Evolutionary conservation across 2,329 filamentous ascomycete species (phyloP), one percentile per base, ranked within the genome.

Genomic region (Fusarium sp.): DNA sequence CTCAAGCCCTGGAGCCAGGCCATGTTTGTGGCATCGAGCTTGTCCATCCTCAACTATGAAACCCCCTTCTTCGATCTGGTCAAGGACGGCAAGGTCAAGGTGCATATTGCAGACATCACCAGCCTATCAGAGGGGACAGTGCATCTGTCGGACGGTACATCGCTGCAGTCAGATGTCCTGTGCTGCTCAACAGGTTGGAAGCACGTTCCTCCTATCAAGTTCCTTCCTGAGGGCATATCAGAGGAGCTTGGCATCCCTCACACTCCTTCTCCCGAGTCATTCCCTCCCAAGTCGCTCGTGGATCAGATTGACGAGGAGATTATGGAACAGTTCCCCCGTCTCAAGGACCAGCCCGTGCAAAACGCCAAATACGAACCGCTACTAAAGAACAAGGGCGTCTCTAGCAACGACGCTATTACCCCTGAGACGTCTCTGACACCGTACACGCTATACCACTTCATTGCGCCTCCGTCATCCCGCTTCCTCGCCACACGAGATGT

Each of bases 141-240:
- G 0, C 83, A 88, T 56, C 85, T 92, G 9, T 85, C 86, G 4
- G 84, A 86, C 64, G 88, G 87, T 11, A 85, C 83, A 1, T 77
- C 72, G 0, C 74, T 92, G 10, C 71, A 84, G 8, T 83, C 87
- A 0, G 88, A 92, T 75, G 85, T 84, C 0, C 77, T 92, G 4
- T 83, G 89, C 67, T 90, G 86, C 74, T 86, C 86, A 20, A 92
- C 89, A 0, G 91, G 91, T 3, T 92, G 90, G 90, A 86, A 88
- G 73, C 84, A 87, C 50, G 80, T 83, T 2, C 85, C 88, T 1
- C 84, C 87, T 0, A 79, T 92, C 60, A 86, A 85, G 54, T 91
- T 91, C 76, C 76, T 88, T 11, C 85, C 86, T 0, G 80, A 83
- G 33, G 86, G 85, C 20, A 84, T 88, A 57, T 84, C 86, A 33